Conservation (phyloP, 345 rosid species). For the Boechera stricta region DNA sequence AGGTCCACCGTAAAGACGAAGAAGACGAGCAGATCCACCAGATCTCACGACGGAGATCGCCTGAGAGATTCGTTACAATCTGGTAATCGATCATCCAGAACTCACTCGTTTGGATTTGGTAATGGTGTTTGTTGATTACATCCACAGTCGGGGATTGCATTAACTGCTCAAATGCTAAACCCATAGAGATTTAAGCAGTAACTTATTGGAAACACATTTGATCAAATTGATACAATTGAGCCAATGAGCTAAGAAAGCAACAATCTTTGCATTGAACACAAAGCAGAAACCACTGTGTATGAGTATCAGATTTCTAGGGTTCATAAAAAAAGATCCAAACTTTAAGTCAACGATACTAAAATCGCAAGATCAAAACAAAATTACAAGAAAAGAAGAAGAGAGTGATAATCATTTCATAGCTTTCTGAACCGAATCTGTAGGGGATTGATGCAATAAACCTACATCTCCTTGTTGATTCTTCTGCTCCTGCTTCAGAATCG, state of each 20-base stretch:
- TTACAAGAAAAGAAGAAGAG: slow-evolving; percentile 3
- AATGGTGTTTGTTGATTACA: background rate
- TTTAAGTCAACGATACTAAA: slow-evolving; percentile 27
- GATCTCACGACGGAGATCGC: background rate
- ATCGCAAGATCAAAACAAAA: slow-evolving; percentile 19
- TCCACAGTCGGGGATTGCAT: background rate
- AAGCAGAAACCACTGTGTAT: slow-evolving; percentile 4
- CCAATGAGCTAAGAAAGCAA: background rate
- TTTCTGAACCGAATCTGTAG: slow-evolving; percentile 49
- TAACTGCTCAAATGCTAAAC: background rate
- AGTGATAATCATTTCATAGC: slow-evolving; percentile 51
- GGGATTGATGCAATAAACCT: slow-evolving; percentile 34
- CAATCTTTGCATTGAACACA: background rate
- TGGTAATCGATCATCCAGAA: background rate
- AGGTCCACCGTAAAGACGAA: background rate
- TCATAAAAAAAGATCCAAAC: slow-evolving; percentile 6
- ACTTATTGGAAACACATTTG: background rate
- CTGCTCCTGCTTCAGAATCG: slow-evolving; percentile 50
- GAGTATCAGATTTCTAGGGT: slow-evolving; percentile 17
- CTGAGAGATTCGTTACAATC: background rate
- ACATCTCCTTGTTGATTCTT: slow-evolving; percentile 42
- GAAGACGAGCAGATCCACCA: background rate
- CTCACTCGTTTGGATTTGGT: background rate
- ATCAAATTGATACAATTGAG: background rate
- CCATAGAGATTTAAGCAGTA: background rate